phyloP scores from a whole-genome alignment of 306 rosid species.

The Vachellia pachyceras region DNA sequence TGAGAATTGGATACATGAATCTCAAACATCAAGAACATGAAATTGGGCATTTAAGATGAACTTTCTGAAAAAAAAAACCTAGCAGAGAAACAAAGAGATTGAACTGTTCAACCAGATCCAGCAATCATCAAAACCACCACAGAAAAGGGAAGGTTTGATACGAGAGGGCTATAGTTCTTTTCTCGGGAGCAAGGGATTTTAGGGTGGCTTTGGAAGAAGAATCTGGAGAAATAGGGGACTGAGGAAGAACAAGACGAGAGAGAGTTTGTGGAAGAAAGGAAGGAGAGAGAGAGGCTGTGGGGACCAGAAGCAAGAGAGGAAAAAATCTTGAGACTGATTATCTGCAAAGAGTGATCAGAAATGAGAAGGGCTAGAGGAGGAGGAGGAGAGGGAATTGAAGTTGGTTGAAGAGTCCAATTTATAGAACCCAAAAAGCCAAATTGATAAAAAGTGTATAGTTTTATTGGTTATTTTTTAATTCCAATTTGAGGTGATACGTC shows the following conservation, averaged over 20 bases:
- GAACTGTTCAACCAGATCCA: neutral
- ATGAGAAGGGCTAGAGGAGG: conserved; percentile 37
- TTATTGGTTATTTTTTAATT: neutral
- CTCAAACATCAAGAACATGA: conserved; percentile 77
- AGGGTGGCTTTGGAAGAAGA: neutral
- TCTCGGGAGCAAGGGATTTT: neutral
- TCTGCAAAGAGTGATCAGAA: conserved; percentile 17
- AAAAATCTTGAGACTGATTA: conserved; percentile 13
- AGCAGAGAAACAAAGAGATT: neutral
- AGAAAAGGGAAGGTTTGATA: neutral
- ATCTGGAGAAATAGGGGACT: neutral
- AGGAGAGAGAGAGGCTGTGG: too few species aligned
- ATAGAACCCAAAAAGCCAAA: conserved; percentile 45
- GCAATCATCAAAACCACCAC: conserved; percentile 16
- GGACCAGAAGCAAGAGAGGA: conserved; percentile 34
- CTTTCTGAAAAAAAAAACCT: conserved; percentile 9
- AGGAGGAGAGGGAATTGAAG: conserved; percentile 29
- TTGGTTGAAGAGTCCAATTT: conserved; percentile 48
- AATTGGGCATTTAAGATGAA: conserved; percentile 61
- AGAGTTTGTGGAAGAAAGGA: conserved; percentile 37
- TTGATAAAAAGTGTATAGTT: neutral
- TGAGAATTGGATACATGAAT: conserved; percentile 91
- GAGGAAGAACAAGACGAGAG: neutral
- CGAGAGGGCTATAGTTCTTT: neutral
- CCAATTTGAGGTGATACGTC: neutral